Base-by-base conservation (phyloP, 2,329 filamentous ascomycete genomes). In the Tolypocladium sp. region DNA sequence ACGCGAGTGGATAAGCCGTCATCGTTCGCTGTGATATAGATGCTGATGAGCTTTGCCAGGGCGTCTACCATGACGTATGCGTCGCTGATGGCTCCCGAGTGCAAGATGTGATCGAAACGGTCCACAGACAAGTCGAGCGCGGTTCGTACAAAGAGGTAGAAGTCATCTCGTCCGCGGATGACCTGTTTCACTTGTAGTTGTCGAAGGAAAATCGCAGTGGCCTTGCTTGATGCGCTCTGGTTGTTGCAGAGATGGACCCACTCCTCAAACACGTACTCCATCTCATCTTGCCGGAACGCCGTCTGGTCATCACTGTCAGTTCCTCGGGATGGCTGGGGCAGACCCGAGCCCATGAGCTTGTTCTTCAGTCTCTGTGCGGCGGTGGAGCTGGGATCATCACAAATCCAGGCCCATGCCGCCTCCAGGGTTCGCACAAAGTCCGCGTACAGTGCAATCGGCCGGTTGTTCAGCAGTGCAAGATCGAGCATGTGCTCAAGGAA, bases 221-320 rank as follows among this genome's bases (percentile, higher is more conserved):
- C 83, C 68, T 88, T 89, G 62, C 91, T 88, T 4, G 88, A 86
- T 4, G 88, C 85, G 64, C 87, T 85, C n/a, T 86, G 82, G 66
- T 91, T 90, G 72, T 89, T 89, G 75, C 82, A 88, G 9, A 97
- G 82, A 61, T 88, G 86, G 35, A 93, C 84, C 94, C 94, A 99
- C 75, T 99, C 94, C 51, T 93, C 92, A 68, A 99, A 97, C 25
- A 97, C 82, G 70, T 99, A 97, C 66, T 95, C 91, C 74, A 96
- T 85, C 71, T 97, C 91, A 62, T 96, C 91, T 62, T 87, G 85
- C 65, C 87, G 87, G 38, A 83, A 79, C 44, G 76, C 72, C 44
- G 56, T 58, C 38, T 68, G 65, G 56, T 84, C 81, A 59, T 87
- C 83, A 27, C 81, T 84, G 37, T 79, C 80, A 72, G 63, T 80